Conservation (phyloP, 2,329 filamentous ascomycete genomes). For the Pseudogymnoascus sp. region DNA sequence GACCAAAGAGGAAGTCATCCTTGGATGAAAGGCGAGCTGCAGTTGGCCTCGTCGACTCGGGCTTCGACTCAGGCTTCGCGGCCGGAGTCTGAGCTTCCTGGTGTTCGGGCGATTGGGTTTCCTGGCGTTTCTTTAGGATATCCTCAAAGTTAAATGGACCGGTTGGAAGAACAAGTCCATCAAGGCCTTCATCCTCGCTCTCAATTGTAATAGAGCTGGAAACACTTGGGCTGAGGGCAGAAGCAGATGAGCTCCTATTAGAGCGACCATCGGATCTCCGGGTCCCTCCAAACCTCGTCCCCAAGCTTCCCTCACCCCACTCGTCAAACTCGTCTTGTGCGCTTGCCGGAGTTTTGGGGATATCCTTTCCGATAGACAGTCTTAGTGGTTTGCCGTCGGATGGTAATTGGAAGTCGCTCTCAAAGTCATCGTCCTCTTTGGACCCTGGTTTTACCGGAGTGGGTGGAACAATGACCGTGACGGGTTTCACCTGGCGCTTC, state of each 20-base stretch:
- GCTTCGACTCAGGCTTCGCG: not conserved
- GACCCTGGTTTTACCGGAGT: slow-evolving; percentile 32
- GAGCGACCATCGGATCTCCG: slow-evolving; percentile 38
- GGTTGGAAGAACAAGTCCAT: slow-evolving; percentile 76
- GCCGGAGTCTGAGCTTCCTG: slow-evolving; percentile 33
- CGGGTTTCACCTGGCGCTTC: slow-evolving; percentile 42
- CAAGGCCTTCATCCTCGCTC: slow-evolving; percentile 87
- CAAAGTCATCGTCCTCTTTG: slow-evolving; percentile 56
- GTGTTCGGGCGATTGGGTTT: slow-evolving; percentile 48
- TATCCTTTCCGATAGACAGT: slow-evolving; percentile 52
- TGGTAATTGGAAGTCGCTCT: slow-evolving; percentile 64
- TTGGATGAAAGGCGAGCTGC: slow-evolving; percentile 23
- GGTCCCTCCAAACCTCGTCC: slow-evolving; percentile 83
- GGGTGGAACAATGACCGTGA: slow-evolving; percentile 48
- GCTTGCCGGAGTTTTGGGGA: slow-evolving; percentile 52
- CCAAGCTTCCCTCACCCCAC: slow-evolving; percentile 88
- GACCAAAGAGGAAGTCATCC: slow-evolving; percentile 77
- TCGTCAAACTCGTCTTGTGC: slow-evolving; percentile 74
- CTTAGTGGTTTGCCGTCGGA: slow-evolving; percentile 53
- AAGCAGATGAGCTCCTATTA: slow-evolving; percentile 79
- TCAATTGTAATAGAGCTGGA: slow-evolving; percentile 85
- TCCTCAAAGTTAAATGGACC: slow-evolving; percentile 78
- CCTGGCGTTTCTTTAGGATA: slow-evolving; percentile 64
- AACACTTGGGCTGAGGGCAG: slow-evolving; percentile 84
- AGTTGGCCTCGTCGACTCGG: slow-evolving; percentile 1